These are phyloP conservation scores for Sphaerulina populicola DNA, from an alignment of 2,329 filamentous ascomycete genomes.

Conservation along the genomic window DNA sequence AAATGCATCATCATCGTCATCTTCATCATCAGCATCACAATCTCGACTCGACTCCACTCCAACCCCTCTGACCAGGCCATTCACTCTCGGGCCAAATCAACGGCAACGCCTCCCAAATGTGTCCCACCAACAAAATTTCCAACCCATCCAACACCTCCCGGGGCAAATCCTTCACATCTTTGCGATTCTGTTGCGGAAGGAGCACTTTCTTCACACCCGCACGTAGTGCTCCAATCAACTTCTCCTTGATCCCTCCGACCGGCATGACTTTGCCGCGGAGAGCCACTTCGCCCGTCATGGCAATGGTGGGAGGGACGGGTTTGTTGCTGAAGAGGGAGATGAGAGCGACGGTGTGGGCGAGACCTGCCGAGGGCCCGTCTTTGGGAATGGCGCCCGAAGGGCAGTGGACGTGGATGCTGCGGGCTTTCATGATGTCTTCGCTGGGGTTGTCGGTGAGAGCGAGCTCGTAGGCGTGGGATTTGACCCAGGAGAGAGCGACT, in stretches of 20 bases:
- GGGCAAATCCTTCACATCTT: slow-evolving; percentile 85
- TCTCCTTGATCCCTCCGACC: slow-evolving; percentile 97
- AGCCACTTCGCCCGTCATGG: slow-evolving; percentile 80
- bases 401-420: slow-evolving; percentile 92
- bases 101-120: slow-evolving; percentile 90
- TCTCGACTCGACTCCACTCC: slow-evolving; percentile 63
- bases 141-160: slow-evolving; percentile 80
- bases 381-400: slow-evolving; percentile 92
- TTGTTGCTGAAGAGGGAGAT: slow-evolving; percentile 84
- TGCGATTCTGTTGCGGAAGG: slow-evolving; percentile 77
- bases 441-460: slow-evolving; percentile 70
- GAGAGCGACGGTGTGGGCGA: slow-evolving; percentile 87
- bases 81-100: slow-evolving; percentile 84
- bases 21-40: slow-evolving; percentile 47
- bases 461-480: slow-evolving; percentile 85
- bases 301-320: slow-evolving; percentile 79
- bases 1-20: slow-evolving; percentile 36
- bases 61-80: slow-evolving; percentile 67
- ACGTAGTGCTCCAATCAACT: slow-evolving; percentile 84
- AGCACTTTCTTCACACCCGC: slow-evolving; percentile 93
- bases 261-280: slow-evolving; percentile 84
- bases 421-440: slow-evolving; percentile 91
- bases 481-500: slow-evolving; percentile 93
- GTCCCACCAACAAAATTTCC: slow-evolving; percentile 78
- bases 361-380: slow-evolving; percentile 73